Percentiles rank a stretch among this genome's conserved stretches.
phyloP scores from a whole-genome alignment of 1,284 basidiomycete genomes.

The Puccinia hordei region DNA sequence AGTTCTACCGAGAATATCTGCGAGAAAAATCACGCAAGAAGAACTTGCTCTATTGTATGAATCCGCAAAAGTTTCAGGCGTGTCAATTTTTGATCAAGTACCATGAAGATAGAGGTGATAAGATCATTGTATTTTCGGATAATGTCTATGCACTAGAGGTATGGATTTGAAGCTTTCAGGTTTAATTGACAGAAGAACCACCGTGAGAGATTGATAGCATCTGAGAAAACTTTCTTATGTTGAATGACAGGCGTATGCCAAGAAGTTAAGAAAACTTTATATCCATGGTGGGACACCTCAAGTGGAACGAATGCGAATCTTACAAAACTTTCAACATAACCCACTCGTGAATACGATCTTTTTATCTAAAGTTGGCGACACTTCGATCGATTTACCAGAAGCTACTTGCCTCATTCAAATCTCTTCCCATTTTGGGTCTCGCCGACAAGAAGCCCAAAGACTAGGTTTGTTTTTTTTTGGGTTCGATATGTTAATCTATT shows the following conservation, averaged over 20 bases:
- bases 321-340: conserved; percentile 94
- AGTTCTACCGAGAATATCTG: conserved; percentile 95
- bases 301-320: conserved; percentile 89
- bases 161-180: conserved; percentile 54
- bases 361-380: conserved; percentile 97
- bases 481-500: conserved; percentile 32
- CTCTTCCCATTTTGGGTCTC: conserved; percentile 98
- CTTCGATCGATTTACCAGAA: conserved; percentile 97
- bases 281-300: conserved; percentile 97
- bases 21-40: conserved; percentile 87
- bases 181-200: not conserved
- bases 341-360: conserved; percentile 95
- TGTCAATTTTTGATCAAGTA: conserved; percentile 99
- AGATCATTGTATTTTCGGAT: conserved; percentile 99
- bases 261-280: conserved; percentile 87
- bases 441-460: conserved; percentile 95
- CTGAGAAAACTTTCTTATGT: conserved; percentile 12
- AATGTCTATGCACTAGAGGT: conserved; percentile 97
- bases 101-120: conserved; percentile 96
- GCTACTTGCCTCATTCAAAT: conserved; percentile 99
- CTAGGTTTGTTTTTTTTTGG: conserved; percentile 67
- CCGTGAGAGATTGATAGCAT: not conserved
- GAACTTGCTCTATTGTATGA: conserved; percentile 99
- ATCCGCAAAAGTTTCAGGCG: conserved; percentile 98
- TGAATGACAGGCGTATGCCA: conserved; percentile 77